Base-by-base conservation (phyloP, 225 moss, liverwort and hornwort species). In the Pleurozium schreberi region DNA sequence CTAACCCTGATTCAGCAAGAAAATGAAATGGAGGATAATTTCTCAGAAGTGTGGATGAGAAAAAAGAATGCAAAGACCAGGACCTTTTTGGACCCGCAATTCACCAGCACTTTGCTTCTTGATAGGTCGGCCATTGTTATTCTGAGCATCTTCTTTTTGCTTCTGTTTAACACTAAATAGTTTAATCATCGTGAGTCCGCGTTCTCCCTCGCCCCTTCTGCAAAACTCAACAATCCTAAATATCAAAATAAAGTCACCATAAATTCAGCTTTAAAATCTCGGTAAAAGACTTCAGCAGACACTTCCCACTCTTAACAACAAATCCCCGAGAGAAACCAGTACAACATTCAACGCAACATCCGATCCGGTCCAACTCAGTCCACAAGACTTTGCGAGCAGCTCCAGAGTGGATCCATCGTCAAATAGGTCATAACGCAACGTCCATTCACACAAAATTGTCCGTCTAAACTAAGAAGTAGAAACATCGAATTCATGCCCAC, bases 121-220 rank as follows among this genome's bases (percentile, higher is more conserved):
- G 90, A 96, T 94, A 77, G 98, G 97, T 75, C 98, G 96, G 91
- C 98, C 98, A 97, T 98, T 98, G 82, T 97, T 96, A 87, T 94
- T 98, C 92, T 93, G 94, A 86, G 98, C 97, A 89, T 96, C 98
- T 95, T 98, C 98, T 92, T 91, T 98, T 92, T 97, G 98, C 93
- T 98, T 98, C 95, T 98, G 98, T 91, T 98, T 98, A 84, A 98
- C 98, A 93, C 97, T 98, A 86, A 98, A 95, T 93, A 98, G 92
- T 94, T 97, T 98, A 91, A 98, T 98, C 98, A 98, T 98, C 94
- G 95, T 98, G 97, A 90, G 95, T 90, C 92, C 91, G 89, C 92
- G 86, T 88, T 93, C 36, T 89, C 90, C 92, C 93, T 91, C 89
- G 91, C 65, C 87, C 74, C 91, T 80, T 87, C 94, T 91, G 90